Percentiles rank a stretch among this genome's conserved stretches.
These are phyloP conservation scores for Gossypium trilobum DNA, from an alignment of 441 rosid genomes.

Conservation along the genomic window DNA sequence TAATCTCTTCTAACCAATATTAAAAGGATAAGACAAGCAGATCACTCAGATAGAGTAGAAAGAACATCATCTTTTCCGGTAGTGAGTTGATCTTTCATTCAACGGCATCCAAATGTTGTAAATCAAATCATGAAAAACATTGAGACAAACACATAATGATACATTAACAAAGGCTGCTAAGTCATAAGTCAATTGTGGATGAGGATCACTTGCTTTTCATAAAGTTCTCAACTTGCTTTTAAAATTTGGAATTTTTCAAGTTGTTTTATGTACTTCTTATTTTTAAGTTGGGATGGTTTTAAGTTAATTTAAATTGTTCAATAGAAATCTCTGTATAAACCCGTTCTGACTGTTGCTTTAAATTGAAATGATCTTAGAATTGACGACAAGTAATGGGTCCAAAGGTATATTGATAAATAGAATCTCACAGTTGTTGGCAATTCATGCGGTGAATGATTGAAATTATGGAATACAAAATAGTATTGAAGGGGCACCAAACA, in stretches of 20 bases:
- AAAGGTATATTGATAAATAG: slow-evolving; percentile 21
- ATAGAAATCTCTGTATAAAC: background rate
- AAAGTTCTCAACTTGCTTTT: too few species aligned
- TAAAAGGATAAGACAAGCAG: background rate
- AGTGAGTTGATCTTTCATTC: background rate
- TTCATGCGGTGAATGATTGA: slow-evolving; percentile 28
- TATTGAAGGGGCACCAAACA: background rate
- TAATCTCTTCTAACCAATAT: background rate
- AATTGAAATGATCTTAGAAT: slow-evolving; percentile 16
- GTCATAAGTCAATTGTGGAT: slow-evolving; percentile 9
- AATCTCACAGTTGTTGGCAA: slow-evolving; percentile 34
- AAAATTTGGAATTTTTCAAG: background rate
- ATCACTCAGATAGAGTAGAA: background rate
- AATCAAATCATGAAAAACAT: background rate
- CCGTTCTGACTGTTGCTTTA: background rate
- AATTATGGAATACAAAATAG: slow-evolving; percentile 10
- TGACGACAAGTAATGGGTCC: slow-evolving; percentile 20
- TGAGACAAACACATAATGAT: background rate
- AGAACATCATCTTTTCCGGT: background rate
- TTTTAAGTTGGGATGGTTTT: too few species aligned
- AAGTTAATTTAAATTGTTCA: background rate
- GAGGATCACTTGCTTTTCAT: slow-evolving; percentile 18
- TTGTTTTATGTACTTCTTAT: background rate
- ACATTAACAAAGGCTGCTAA: background rate
- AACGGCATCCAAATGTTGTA: background rate